Conservation (phyloP, 768 basidiomycete genomes). For the Mycena maculata region DNA sequence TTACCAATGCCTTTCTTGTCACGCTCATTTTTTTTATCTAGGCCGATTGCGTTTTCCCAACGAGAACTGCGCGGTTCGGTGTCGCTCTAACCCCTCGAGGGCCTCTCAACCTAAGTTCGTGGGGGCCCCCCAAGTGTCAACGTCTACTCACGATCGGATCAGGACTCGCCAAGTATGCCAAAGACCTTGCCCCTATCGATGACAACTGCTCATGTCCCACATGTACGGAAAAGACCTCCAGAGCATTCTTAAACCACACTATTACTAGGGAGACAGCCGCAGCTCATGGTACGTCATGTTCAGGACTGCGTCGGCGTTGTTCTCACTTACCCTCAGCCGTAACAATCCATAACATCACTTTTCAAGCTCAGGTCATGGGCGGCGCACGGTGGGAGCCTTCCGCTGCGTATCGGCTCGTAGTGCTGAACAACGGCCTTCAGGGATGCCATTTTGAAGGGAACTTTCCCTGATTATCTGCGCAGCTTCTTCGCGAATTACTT, state of each 20-base stretch:
- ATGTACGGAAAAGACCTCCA: conserved; percentile 71
- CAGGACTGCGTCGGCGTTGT: conserved; percentile 26
- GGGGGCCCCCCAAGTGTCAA: not conserved
- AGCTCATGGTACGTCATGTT: conserved; percentile 75
- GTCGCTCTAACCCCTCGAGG: conserved; percentile 87
- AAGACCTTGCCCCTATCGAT: conserved; percentile 80
- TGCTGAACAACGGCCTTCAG: not conserved
- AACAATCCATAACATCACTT: conserved; percentile 85
- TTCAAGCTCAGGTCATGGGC: conserved; percentile 92
- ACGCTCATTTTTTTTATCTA: conserved; percentile 40
- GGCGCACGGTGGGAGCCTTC: conserved; percentile 59
- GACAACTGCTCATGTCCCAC: conserved; percentile 88
- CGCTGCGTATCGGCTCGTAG: too few species aligned
- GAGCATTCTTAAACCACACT: conserved; percentile 81
- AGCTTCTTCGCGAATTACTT: conserved; percentile 86
- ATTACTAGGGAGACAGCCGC: conserved; percentile 84
- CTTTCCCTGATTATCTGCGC: conserved; percentile 82
- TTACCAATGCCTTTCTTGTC: not conserved
- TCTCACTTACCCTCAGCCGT: conserved; percentile 60
- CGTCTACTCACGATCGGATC: not conserved
- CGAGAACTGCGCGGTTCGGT: conserved; percentile 91
- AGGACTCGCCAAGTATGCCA: conserved; percentile 79
- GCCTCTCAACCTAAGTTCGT: conserved; percentile 83
- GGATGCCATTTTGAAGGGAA: conserved; percentile 81
- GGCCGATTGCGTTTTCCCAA: conserved; percentile 96